Evolutionary conservation across 1,284 basidiomycete genomes (phyloP), one percentile per base, ranked within the genome.

Genomic region (Volvariella surrecta): DNA sequence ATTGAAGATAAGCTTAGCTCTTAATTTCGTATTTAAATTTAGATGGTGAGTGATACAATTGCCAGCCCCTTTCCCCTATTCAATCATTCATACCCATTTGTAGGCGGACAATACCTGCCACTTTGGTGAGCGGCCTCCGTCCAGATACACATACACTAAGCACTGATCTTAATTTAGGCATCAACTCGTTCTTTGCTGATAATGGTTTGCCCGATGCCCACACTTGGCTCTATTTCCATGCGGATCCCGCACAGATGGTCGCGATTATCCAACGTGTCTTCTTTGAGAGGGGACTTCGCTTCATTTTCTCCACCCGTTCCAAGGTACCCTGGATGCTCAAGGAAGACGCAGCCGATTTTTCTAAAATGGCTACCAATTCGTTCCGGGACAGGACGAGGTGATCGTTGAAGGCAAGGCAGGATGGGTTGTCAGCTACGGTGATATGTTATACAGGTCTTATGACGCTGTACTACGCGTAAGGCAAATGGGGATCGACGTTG

Each of bases 241-340:
- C 85, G 4, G 88, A 91, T 55, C 64, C 82, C 8, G 59, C 74
- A 28, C 88, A 91, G 60, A 91, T 91, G 88, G 63, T 73, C 38
- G 83, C 85, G 19, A 64, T 89, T 56, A 68, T 91, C 50, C 64
- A 82, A 50, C 71, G 72, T 30, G 83, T 89, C 30, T 89, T 91
- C 68, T 90, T 88, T 61, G 74, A 89, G 47, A 74, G 74, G 37
- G 88, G 89, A 17, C 42, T 89, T 15, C 81, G 87, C 45, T 90
- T 90, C 62, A 68, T 91, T 54, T 90, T 90, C 66, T 89, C 86
- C 6, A 90, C 88, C 4, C 83, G 89, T 44, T 76, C 88, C 22
- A 91, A 90, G 63, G 83, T 89, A 7, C 88, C 89, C 16, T 89
- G 78, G 65, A 82, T 91, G 58, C 74, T 89, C 50, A 88, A 83